Percentiles rank a stretch among this genome's conserved stretches.
These are phyloP conservation scores for Daldinia sp. DNA, from an alignment of 2,329 filamentous ascomycete species.

Conservation along the genomic window DNA sequence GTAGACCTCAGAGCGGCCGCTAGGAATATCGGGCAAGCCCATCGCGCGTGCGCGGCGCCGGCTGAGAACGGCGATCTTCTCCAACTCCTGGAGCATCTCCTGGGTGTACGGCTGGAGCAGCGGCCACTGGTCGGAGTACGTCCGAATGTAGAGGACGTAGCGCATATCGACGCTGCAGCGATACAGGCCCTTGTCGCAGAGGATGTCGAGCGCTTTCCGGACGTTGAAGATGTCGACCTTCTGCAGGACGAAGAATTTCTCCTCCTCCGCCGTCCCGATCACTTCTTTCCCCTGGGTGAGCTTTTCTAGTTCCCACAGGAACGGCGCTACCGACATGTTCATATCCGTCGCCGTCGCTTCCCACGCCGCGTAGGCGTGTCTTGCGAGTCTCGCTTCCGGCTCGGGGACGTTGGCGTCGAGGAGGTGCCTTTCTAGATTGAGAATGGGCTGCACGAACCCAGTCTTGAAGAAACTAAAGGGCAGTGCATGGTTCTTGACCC, in stretches of 20 bases:
- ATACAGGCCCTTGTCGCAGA: neutral
- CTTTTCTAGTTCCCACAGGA: neutral
- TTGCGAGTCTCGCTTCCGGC: too few relatives aligned
- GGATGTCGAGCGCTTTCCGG: neutral
- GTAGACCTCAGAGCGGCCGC: neutral
- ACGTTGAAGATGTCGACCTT: neutral
- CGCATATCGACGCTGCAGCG: neutral
- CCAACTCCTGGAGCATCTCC: neutral
- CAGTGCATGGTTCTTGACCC: neutral
- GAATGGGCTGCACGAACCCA: neutral
- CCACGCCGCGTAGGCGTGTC: neutral
- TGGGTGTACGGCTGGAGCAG: neutral
- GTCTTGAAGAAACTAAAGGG: neutral
- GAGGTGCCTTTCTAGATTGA: neutral
- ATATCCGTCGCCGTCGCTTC: neutral
- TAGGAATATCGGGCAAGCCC: neutral
- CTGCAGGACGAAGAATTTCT: conserved; percentile 1
- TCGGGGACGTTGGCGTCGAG: neutral
- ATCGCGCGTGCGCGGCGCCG: neutral
- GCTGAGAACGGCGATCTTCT: neutral
- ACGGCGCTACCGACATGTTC: neutral
- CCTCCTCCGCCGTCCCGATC: neutral
- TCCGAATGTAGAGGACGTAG: neutral
- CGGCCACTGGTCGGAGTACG: neutral
- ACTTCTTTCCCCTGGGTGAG: neutral